Base-by-base conservation (phyloP, 192 early-diverging fungal species). In the Entomortierella chlamydospora region DNA sequence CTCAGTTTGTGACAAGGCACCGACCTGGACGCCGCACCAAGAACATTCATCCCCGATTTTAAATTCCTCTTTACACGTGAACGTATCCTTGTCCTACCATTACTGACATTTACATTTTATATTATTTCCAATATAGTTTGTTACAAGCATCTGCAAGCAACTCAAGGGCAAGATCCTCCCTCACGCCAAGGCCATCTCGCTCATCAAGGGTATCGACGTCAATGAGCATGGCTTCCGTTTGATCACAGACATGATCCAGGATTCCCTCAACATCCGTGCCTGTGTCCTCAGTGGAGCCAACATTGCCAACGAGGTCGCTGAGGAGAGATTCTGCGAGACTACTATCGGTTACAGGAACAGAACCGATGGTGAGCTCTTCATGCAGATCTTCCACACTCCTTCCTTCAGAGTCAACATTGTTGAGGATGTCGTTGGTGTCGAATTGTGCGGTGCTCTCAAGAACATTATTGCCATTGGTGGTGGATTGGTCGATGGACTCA, bases 391-490 rank as follows among this genome's bases (percentile, higher is more conserved):
- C 82, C 85, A 97, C 81, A 95, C 95, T 10, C 86, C 87, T 15
- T 94, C 96, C 71, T 99, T 98, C 87, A 89, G 89, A 51, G 93
- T 99, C 82, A 89, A 89, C 65, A 91, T 93, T 57, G 88, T 95
- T 34, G 72, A 90, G 54, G 98, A 99, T 76, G 91, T 95, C 2
- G 87, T 92, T 65, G 98, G 96, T 58, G 96, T 97, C 31, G 96
- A 99, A 86, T 86, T 99, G 34, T 99, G 96, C 83, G 98, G 98
- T 49, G 98, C 98, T 11, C 83, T 99, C 37, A 99, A 99, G 86
- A 99, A 99, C 88, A 91, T 99, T 18, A 91, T 99, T n/a, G 98
- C 98, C 20, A 90, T 99, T 58, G 98, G 93, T 23, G 98, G 95
- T 37, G 98, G 98, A 55, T 87, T 98, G 60, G 91, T 96, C 53